phyloP scores from a whole-genome alignment of 148 eudicot species.

The Spergularia marina region DNA sequence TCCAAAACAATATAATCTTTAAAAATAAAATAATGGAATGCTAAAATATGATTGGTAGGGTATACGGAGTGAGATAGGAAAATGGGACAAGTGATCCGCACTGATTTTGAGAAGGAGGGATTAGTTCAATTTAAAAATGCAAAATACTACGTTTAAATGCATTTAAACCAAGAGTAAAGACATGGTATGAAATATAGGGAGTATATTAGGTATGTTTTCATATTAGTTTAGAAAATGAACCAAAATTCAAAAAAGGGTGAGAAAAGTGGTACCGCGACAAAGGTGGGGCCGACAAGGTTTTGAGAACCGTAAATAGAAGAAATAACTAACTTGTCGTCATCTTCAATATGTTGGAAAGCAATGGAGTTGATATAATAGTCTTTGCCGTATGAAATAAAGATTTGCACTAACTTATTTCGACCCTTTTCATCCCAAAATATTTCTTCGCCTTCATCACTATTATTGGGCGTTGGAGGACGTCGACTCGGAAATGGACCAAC shows the following conservation, averaged over 20 bases:
- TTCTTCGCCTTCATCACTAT: not conserved
- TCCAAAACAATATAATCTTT: too few relatives aligned
- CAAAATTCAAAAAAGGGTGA: too few relatives aligned
- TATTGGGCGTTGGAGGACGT: not conserved
- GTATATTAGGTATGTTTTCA: not conserved
- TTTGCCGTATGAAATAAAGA: conserved; percentile 10
- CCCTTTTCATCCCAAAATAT: conserved; percentile 19
- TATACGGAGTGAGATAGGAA: too few relatives aligned
- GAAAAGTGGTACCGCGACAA: not conserved
- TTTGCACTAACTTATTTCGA: not conserved
- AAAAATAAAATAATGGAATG: too few relatives aligned
- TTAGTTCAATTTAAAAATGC: too few relatives aligned
- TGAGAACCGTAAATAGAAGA: conserved; percentile 16
- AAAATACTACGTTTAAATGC: too few relatives aligned
- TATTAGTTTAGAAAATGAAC: not conserved
- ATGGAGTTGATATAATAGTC: conserved; percentile 8
- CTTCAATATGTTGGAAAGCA: conserved; percentile 23
- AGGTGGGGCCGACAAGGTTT: not conserved
- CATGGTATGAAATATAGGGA: not conserved
- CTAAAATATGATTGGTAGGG: too few relatives aligned
- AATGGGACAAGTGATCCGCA: too few relatives aligned
- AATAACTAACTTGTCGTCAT: conserved; percentile 2
- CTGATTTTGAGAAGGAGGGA: too few relatives aligned
- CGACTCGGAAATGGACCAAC: conserved; percentile 12
- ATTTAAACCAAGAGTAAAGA: too few relatives aligned